A percentile compares a stretch with the other conserved stretches of the same genome.
These are phyloP conservation scores for Dovyalis caffra DNA, from an alignment of 345 rosid genomes.

Conservation along the genomic window DNA sequence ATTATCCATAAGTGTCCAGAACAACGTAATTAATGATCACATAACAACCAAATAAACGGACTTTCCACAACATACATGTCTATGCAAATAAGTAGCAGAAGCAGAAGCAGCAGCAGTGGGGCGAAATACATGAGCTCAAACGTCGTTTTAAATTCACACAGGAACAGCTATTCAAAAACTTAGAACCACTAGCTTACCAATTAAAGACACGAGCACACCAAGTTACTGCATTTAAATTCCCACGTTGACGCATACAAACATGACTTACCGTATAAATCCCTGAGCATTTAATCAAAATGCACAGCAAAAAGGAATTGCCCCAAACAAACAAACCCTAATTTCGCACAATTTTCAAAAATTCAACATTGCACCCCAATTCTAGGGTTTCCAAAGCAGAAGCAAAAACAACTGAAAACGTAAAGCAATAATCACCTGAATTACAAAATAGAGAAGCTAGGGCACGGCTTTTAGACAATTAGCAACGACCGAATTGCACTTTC, in stretches of 20 bases:
- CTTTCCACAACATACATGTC: not conserved
- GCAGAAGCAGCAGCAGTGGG: not conserved
- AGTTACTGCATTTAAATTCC: conserved; percentile 1
- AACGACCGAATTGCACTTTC: not conserved
- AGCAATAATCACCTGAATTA: conserved; percentile 26
- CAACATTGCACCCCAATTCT: conserved; percentile 13
- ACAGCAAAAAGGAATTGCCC: conserved; percentile 1
- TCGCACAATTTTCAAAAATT: not conserved
- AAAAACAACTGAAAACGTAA: not conserved
- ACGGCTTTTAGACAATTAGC: not conserved
- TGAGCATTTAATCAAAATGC: conserved; percentile 11
- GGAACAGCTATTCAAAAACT: not conserved
- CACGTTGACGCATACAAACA: not conserved
- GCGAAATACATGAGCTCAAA: conserved; percentile 1
- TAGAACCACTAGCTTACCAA: not conserved
- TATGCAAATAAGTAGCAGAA: not conserved
- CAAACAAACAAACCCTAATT: conserved; percentile 19
- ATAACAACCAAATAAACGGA: not conserved
- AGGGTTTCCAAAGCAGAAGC: conserved; percentile 15
- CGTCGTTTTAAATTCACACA: conserved; percentile 8
- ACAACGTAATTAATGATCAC: not conserved
- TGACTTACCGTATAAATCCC: not conserved
- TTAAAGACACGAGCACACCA: not conserved
- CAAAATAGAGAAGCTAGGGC: conserved; percentile 17
- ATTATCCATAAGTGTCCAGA: not conserved